phyloP scores from a whole-genome alignment of 1,284 basidiomycete species.

The Tetrapyrgos nigripes region DNA sequence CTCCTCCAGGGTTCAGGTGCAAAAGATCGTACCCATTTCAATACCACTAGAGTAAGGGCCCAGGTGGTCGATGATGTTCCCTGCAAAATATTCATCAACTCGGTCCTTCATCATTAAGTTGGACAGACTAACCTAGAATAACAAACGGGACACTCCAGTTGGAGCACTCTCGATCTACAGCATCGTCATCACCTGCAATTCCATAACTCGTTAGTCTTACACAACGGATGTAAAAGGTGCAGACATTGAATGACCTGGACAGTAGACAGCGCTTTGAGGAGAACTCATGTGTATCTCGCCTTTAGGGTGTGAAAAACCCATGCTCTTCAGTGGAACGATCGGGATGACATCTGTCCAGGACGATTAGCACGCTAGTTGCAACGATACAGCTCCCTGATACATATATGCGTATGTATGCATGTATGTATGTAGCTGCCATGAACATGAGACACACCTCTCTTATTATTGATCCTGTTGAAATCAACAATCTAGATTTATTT shows the following conservation, averaged over 20 bases:
- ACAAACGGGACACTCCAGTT: constrained; percentile 52
- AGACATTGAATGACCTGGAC: constrained; percentile 37
- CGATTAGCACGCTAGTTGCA: too few relatives aligned
- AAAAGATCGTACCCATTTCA: constrained; percentile 2
- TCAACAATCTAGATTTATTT: constrained; percentile 42
- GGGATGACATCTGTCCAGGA: constrained; percentile 45
- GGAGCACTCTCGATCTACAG: constrained; percentile 51
- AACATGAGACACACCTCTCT: constrained; percentile 29
- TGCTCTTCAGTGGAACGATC: constrained; percentile 50
- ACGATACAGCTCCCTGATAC: too few relatives aligned
- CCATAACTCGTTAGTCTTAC: not conserved
- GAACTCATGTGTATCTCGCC: constrained; percentile 38
- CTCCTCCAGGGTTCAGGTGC: not conserved
- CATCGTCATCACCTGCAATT: constrained; percentile 50
- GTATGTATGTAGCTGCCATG: not conserved
- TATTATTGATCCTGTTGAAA: constrained; percentile 55
- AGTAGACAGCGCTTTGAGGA: constrained; percentile 39
- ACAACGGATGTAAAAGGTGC: not conserved
- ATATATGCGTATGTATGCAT: not conserved
- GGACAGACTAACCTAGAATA: too few relatives aligned
- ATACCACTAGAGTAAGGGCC: constrained; percentile 16
- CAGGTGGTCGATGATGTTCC: constrained; percentile 54
- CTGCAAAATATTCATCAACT: too few relatives aligned
- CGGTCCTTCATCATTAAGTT: too few relatives aligned
- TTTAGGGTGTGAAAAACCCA: constrained; percentile 50